Evolutionary conservation across 768 basidiomycete species (phyloP).

Genomic region (Neoboletus subvelutipes): DNA sequence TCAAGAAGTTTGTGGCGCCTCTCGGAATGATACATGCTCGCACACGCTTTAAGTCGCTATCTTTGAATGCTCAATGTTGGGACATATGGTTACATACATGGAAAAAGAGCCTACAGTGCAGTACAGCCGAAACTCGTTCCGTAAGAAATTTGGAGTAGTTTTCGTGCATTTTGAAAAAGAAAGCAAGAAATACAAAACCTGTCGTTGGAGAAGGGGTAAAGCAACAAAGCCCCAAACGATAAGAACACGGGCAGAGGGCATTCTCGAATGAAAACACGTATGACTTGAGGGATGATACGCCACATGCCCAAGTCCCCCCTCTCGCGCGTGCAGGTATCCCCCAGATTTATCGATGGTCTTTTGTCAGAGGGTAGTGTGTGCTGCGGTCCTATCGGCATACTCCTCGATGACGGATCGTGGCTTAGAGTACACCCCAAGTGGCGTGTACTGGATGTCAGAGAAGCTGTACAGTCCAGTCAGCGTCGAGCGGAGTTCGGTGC

Average conservation of each 20-base stretch:
- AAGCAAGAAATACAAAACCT: background rate
- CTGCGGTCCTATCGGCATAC: conserved; percentile 25
- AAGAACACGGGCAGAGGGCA: conserved; percentile 4
- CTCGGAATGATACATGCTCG: too few relatives aligned
- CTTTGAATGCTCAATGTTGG: too few relatives aligned
- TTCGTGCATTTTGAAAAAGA: background rate
- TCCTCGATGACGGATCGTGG: conserved; percentile 50
- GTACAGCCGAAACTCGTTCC: background rate
- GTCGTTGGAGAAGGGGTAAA: background rate
- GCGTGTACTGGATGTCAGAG: conserved; percentile 34
- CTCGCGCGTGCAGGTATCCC: background rate
- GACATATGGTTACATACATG: background rate
- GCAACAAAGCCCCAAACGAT: background rate
- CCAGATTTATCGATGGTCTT: conserved; percentile 3
- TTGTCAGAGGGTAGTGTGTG: background rate
- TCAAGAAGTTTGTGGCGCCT: too few relatives aligned
- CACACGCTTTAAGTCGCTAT: background rate
- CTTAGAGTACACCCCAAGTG: conserved; percentile 41
- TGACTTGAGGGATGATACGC: background rate
- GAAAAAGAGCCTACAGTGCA: background rate
- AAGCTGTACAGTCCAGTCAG: conserved; percentile 24
- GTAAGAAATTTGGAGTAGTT: background rate
- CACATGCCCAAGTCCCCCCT: background rate
- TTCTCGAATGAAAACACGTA: conserved; percentile 1
- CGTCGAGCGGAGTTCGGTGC: background rate